Conservation (phyloP, 1,284 basidiomycete species). For the Ganoderma lingzhi region DNA sequence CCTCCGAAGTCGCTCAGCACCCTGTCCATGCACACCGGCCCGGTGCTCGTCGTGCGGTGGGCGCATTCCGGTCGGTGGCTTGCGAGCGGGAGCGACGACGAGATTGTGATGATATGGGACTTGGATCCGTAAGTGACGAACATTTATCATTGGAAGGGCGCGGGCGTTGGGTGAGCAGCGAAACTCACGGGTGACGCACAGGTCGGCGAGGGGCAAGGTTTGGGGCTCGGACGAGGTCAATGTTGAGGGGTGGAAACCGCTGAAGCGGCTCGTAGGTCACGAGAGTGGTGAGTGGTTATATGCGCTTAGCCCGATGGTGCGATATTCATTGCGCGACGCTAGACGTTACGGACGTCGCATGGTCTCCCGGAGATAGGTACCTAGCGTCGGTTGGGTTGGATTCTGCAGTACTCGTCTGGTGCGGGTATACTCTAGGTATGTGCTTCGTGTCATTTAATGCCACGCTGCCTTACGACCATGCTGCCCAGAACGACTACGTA, state of each 20-base stretch:
- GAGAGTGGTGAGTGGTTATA: constrained; percentile 73
- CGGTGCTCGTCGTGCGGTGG: constrained; percentile 96
- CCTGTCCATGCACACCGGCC: constrained; percentile 93
- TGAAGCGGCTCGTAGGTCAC: constrained; percentile 92
- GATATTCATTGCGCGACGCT: background rate
- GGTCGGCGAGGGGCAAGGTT: constrained; percentile 82
- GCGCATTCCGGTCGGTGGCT: constrained; percentile 94
- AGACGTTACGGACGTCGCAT: constrained; percentile 97
- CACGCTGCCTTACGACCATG: background rate
- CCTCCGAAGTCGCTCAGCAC: constrained; percentile 92
- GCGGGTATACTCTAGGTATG: constrained; percentile 82
- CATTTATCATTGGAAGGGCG: background rate
- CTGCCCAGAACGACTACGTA: constrained; percentile 71
- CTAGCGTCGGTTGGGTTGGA: constrained; percentile 96
- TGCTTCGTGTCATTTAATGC: constrained; percentile 5
- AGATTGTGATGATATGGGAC: constrained; percentile 97
- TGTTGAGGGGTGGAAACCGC: constrained; percentile 97
- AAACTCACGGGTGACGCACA: constrained; percentile 41
- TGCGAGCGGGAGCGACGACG: constrained; percentile 96
- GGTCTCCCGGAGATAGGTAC: constrained; percentile 92
- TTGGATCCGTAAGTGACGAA: constrained; percentile 83
- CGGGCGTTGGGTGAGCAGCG: constrained; percentile 2
- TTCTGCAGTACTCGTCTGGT: constrained; percentile 93
- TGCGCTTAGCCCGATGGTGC: too few species aligned
- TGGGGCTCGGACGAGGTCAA: constrained; percentile 95